Evolutionary conservation across 2,329 filamentous ascomycete genomes (phyloP).

Genomic region (Botrytis medusae): DNA sequence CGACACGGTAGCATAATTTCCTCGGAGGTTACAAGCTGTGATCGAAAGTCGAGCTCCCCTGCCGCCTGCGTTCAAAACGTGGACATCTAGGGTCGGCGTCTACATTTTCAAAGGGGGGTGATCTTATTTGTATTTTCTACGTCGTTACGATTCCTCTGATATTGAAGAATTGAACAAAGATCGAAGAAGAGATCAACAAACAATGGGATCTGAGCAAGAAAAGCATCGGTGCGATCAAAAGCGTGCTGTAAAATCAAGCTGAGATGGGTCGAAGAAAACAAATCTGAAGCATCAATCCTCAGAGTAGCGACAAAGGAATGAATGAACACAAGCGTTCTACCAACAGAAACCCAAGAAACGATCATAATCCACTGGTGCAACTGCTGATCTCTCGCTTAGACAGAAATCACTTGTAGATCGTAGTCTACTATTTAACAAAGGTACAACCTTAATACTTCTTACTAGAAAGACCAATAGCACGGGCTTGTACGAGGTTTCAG

Average conservation of each 20-base stretch:
- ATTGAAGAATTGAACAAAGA: background rate
- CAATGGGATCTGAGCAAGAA: background rate
- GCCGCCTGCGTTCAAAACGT: background rate
- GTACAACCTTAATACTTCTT: background rate
- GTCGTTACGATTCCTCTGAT: conserved; percentile 27
- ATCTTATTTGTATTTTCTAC: conserved; percentile 24
- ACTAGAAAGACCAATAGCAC: background rate
- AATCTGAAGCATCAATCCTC: background rate
- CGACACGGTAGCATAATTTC: conserved; percentile 23
- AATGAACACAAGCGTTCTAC: background rate
- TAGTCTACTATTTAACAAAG: background rate
- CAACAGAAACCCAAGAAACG: background rate
- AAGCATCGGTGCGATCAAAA: background rate
- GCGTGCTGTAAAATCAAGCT: background rate
- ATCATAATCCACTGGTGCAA: background rate
- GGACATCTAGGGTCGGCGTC: conserved; percentile 18
- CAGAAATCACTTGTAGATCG: background rate
- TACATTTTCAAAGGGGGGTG: conserved; percentile 13
- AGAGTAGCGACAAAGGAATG: background rate
- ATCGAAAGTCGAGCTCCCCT: conserved; percentile 1
- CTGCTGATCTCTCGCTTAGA: background rate
- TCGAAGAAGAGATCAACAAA: background rate
- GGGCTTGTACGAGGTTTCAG: background rate
- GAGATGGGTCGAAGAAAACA: background rate
- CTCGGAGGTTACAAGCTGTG: conserved; percentile 22